Conservation (phyloP, 257 asterid genomes). For the Solanum ahanhuiri region DNA sequence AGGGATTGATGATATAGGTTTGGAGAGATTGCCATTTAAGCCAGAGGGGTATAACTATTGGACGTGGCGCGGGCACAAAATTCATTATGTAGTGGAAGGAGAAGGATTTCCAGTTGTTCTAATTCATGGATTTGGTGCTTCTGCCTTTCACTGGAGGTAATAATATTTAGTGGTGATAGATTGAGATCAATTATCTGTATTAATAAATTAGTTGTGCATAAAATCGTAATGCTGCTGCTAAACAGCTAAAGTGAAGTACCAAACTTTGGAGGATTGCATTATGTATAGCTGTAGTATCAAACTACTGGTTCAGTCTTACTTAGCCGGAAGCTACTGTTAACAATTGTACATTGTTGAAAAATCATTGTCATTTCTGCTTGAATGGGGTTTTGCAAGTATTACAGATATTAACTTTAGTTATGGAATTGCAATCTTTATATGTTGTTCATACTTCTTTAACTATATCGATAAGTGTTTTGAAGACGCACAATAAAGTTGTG, state of each 20-base stretch:
- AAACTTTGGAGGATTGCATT: neutral
- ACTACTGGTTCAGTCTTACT: neutral
- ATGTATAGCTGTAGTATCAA: neutral
- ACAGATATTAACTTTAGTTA: no score
- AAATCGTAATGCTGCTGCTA: neutral
- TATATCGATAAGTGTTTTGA: neutral
- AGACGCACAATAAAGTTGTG: neutral
- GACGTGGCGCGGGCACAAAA: constrained; percentile 71
- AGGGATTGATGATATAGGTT: constrained; percentile 24
- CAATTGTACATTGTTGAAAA: no score
- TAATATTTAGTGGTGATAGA: neutral
- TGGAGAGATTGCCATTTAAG: constrained; percentile 65
- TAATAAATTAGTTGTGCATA: neutral
- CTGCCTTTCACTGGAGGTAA: constrained; percentile 97
- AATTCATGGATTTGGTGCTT: constrained; percentile 97
- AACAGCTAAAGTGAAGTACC: neutral
- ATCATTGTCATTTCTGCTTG: no score
- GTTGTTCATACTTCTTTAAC: neutral
- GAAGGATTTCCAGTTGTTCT: constrained; percentile 80
- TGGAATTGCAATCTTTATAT: neutral
- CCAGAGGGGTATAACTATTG: constrained; percentile 82
- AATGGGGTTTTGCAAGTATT: no score
- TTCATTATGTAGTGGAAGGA: constrained; percentile 90
- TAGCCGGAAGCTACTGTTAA: no score
- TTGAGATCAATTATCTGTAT: neutral